Evolutionary conservation across 78 protist genomes (phyloP).

Genomic region (Dictyostelium brefeldianum): DNA sequence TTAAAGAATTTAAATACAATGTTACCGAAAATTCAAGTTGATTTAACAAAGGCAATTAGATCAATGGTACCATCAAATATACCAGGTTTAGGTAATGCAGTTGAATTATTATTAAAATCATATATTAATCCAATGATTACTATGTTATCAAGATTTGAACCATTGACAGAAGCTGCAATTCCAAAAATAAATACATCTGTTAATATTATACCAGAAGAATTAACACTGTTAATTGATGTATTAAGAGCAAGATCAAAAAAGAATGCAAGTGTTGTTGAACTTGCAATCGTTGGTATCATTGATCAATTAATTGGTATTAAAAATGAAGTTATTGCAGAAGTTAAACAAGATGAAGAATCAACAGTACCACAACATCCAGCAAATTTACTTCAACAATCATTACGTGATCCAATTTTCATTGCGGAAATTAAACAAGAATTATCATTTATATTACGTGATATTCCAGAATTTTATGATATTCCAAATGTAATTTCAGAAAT

Average conservation of each 20-base stretch:
- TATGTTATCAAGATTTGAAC: conserved; percentile 25
- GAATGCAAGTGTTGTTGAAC: conserved; percentile 6
- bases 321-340: conserved; percentile 29
- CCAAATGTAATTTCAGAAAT: not conserved
- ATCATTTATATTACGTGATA: not conserved
- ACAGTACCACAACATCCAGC: no score
- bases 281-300: conserved; percentile 17
- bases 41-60: not conserved
- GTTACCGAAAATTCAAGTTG: conserved; percentile 19
- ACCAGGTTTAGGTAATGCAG: conserved; percentile 23
- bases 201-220: conserved; percentile 17
- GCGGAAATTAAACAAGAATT: conserved; percentile 16
- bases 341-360: not conserved
- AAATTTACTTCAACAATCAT: not conserved
- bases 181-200: conserved; percentile 20
- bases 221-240: conserved; percentile 2
- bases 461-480: conserved; percentile 7
- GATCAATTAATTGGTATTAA: conserved; percentile 23
- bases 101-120: not conserved
- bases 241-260: conserved; percentile 15
- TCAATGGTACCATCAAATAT: not conserved
- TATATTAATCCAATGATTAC: conserved; percentile 14
- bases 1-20: not conserved
- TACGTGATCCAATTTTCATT: not conserved
- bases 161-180: conserved; percentile 8